phyloP scores from a whole-genome alignment of 2,329 filamentous ascomycete genomes.

The Westerdykella aurantiaca region DNA sequence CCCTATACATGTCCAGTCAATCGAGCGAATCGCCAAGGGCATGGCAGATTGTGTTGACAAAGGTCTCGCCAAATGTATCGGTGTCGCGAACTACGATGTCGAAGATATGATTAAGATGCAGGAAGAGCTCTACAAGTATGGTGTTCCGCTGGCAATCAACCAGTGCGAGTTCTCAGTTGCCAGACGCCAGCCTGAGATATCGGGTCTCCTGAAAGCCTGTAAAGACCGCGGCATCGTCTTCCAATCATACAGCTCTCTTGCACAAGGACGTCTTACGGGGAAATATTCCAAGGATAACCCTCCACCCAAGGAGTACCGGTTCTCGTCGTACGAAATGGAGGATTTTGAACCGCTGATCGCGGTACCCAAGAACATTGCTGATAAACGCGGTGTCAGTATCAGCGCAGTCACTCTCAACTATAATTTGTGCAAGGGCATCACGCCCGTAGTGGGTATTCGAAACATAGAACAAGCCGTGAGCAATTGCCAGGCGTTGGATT shows the following conservation, averaged over 20 bases:
- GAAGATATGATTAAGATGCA: conserved; percentile 9
- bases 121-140: conserved; percentile 7
- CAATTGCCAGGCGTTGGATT: conserved; percentile 38
- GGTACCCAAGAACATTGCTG: conserved; percentile 34
- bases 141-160: conserved; percentile 40
- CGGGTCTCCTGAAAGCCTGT: conserved; percentile 39
- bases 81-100: conserved; percentile 41
- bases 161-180: conserved; percentile 44
- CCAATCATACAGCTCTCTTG: conserved; percentile 41
- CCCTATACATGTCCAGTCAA: conserved; percentile 38
- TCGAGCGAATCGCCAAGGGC: conserved; percentile 38
- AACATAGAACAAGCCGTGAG: conserved; percentile 39
- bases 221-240: conserved; percentile 40
- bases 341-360: conserved; percentile 38
- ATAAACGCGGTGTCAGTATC: conserved; percentile 28
- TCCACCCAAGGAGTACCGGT: conserved; percentile 35
- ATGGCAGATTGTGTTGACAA: conserved; percentile 41
- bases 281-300: conserved; percentile 39
- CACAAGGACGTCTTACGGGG: conserved; percentile 37
- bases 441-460: conserved; percentile 41
- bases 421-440: conserved; percentile 41
- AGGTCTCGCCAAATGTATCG: conserved; percentile 39
- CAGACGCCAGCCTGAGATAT: conserved; percentile 38
- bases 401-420: conserved; percentile 43
- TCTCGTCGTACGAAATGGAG: conserved; percentile 42